A percentile compares a stretch with the other conserved stretches of the same genome.
Conservation (phyloP, 108 stramenopile genomes). For the Ochromonas danica region DNA sequence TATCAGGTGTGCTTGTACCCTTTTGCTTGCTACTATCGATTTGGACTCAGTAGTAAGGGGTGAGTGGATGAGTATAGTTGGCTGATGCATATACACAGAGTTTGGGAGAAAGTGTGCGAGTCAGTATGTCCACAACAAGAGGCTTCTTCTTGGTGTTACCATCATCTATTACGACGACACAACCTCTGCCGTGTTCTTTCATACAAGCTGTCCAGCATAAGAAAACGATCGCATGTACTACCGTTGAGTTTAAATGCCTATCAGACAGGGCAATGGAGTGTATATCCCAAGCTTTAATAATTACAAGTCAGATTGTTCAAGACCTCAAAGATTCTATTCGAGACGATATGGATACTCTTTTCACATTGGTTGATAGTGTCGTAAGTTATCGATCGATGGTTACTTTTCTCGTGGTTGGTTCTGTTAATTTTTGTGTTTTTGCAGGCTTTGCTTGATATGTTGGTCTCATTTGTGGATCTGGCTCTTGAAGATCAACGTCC, state of each 20-base stretch:
- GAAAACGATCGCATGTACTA: constrained; percentile 45
- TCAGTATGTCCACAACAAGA: not conserved
- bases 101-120: not conserved
- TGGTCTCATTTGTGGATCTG: constrained; percentile 47
- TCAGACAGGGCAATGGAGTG: constrained; percentile 48
- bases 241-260: constrained; percentile 43
- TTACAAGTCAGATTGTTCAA: constrained; percentile 46
- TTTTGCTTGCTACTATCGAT: not conserved
- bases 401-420: not conserved
- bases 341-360: constrained; percentile 43
- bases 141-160: constrained; percentile 41
- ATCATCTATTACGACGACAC: constrained; percentile 9
- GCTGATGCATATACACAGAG: not conserved
- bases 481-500: constrained; percentile 37
- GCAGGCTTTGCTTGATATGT: constrained; percentile 46
- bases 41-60: not conserved
- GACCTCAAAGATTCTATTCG: constrained; percentile 28
- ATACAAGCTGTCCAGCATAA: constrained; percentile 46
- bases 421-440: not conserved
- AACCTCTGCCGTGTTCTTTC: constrained; percentile 36
- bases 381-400: not conserved
- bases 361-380: constrained; percentile 43
- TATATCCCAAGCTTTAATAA: constrained; percentile 36
- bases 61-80: constrained; percentile 31
- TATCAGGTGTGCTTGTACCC: constrained; percentile 29